Conservation (phyloP, 1,284 basidiomycete species). For the Pascua sp. region DNA sequence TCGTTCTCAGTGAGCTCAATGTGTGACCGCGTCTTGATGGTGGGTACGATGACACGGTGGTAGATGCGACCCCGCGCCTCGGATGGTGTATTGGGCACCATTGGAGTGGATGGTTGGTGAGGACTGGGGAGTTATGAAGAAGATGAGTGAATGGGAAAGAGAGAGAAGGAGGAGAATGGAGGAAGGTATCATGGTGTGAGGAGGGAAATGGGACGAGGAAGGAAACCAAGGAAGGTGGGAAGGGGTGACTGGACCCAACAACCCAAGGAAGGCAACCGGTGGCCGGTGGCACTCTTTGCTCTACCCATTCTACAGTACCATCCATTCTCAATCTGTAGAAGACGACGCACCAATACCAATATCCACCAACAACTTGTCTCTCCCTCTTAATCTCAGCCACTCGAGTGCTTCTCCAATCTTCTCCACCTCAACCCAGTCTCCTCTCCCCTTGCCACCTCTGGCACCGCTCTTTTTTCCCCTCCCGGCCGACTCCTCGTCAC, state of each 20-base stretch:
- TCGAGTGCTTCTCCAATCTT: constrained; percentile 67
- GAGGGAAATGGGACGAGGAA: background rate
- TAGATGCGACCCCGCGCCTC: constrained; percentile 3
- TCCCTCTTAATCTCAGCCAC: constrained; percentile 57
- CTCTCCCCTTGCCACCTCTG: constrained; percentile 36
- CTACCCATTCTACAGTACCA: too few relatives aligned
- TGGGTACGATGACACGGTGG: background rate
- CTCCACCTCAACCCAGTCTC: constrained; percentile 57
- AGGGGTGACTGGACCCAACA: background rate
- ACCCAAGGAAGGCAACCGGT: too few relatives aligned
- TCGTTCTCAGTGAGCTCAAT: background rate
- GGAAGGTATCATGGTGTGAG: background rate
- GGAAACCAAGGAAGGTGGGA: background rate
- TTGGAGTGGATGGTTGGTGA: background rate
- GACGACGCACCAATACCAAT: constrained; percentile 59
- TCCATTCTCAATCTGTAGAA: too few relatives aligned
- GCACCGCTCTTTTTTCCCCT: constrained; percentile 27
- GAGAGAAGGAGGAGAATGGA: background rate
- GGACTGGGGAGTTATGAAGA: background rate
- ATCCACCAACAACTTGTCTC: constrained; percentile 59
- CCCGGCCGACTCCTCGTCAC: constrained; percentile 8
- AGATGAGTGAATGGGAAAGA: background rate
- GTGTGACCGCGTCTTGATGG: background rate
- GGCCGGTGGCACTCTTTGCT: too few relatives aligned
- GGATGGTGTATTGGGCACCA: background rate